phyloP scores from a whole-genome alignment of 2,329 filamentous ascomycete genomes.

The Aspergillus versicolor region DNA sequence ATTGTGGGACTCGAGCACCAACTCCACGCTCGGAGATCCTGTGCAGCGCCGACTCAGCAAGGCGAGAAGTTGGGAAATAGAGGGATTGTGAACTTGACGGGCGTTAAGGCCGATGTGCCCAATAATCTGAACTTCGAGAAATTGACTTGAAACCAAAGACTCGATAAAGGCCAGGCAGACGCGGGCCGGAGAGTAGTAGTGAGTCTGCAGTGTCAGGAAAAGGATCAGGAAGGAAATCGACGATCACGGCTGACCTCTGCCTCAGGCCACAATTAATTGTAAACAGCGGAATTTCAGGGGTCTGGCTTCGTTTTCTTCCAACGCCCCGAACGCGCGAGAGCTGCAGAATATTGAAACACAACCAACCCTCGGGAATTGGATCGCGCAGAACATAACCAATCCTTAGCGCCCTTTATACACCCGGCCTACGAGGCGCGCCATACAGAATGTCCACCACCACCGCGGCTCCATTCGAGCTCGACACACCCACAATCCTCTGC shows the following conservation, averaged over 20 bases:
- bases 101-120: too few species aligned
- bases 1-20: too few species aligned
- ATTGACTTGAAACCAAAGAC: too few species aligned
- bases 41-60: too few species aligned
- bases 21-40: too few species aligned
- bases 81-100: too few species aligned
- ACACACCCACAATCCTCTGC: constrained; percentile 52
- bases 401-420: neutral
- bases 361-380: neutral
- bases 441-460: constrained; percentile 17
- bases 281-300: neutral
- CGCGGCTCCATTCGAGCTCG: constrained; percentile 35
- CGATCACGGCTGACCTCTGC: neutral
- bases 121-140: too few species aligned
- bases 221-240: neutral
- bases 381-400: neutral
- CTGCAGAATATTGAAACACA: neutral
- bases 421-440: neutral
- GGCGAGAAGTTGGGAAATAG: too few species aligned
- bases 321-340: neutral
- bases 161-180: neutral
- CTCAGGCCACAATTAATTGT: neutral
- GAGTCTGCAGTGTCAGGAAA: neutral
- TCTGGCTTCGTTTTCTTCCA: neutral
- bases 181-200: too few species aligned